Evolutionary conservation across 176 grass and related monocot genomes (phyloP), one percentile per base, ranked within the genome.

Genomic region (Rhynchospora pubera): DNA sequence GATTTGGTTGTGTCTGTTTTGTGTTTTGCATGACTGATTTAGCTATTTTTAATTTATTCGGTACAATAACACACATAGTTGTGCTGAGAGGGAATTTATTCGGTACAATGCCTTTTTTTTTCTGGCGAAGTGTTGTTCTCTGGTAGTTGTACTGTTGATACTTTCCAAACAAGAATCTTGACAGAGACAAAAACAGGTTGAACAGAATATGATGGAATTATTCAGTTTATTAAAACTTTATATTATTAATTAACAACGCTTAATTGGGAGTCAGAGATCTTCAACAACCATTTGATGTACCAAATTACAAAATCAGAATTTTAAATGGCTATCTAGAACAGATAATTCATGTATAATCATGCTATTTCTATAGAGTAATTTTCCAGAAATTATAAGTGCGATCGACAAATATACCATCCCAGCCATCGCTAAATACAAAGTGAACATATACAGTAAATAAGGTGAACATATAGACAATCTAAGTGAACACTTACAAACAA

Each of bases 141-240:
- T 74, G 70, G 70, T 52, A 74, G 70, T 74, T 74, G 46, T 52
- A 74, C 21, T 28, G 21, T 74, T 50, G 46, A 74, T 74, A 46
- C 70, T 74, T 74, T 74, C 46, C 45, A 74, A 74, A 74, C 70
- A 74, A 52, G 70, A 74, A 74, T 74, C 21, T 74, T 26, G 32
- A 74, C 44, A 48, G 10, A 5, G 24, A 26, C 23, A 74, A 74
- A 2, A 42, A 42, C 32, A 51, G 45, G 45, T 51, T 23, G 44
- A 74, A 51, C 65, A 5, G 21, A 74, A 51, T 10, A 66, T 42
- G 65, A 26, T 51, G 19, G 5, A 26, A 74, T 74, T 50, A 32
- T 48, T 24, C n/a, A 51, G 3, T 72, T 6, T 28, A 28, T 28
- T 28, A 28, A 48, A 3, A 73, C 26, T 28, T 28, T 28, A 28